Percentiles rank a stretch among this genome's conserved stretches.
These are phyloP conservation scores for Epithemia pelagica DNA, from an alignment of 108 stramenopile genomes.

Conservation along the genomic window DNA sequence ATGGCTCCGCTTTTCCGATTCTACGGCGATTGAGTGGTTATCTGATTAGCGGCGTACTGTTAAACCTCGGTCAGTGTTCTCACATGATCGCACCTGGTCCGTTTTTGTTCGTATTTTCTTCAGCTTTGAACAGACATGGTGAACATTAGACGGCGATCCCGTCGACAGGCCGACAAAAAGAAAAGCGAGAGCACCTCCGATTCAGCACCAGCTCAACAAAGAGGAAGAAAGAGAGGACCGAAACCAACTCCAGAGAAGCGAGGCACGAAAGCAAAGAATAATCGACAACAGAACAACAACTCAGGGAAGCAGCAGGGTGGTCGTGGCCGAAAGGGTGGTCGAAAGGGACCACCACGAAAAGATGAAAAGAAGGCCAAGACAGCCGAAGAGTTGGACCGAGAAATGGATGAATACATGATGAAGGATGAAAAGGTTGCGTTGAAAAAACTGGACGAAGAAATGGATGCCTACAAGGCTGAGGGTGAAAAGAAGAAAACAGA, in stretches of 20 bases:
- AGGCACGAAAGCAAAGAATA: not conserved
- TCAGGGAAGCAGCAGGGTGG: not conserved
- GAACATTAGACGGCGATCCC: not conserved
- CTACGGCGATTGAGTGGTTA: no score
- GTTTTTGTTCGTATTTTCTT: no score
- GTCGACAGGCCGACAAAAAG: not conserved
- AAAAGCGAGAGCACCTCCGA: no score
- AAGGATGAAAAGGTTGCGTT: conserved; percentile 71
- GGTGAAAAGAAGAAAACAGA: conserved; percentile 32
- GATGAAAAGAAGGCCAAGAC: conserved; percentile 64
- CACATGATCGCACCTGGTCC: no score
- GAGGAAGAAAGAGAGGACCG: not conserved
- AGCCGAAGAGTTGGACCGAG: conserved; percentile 69
- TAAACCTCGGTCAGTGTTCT: no score
- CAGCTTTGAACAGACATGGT: no score
- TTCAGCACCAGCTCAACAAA: not conserved
- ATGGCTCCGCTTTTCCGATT: no score
- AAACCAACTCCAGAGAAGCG: not conserved
- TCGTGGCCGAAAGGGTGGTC: not conserved
- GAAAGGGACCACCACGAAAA: conserved; percentile 16
- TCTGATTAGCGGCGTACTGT: no score
- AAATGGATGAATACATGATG: conserved; percentile 83
- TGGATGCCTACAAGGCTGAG: conserved; percentile 80
- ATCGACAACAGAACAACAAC: not conserved
- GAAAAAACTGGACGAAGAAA: conserved; percentile 83